Evolutionary conservation across 192 early-diverging fungal species (phyloP).

Genomic region (Backusella mclennaniae): DNA sequence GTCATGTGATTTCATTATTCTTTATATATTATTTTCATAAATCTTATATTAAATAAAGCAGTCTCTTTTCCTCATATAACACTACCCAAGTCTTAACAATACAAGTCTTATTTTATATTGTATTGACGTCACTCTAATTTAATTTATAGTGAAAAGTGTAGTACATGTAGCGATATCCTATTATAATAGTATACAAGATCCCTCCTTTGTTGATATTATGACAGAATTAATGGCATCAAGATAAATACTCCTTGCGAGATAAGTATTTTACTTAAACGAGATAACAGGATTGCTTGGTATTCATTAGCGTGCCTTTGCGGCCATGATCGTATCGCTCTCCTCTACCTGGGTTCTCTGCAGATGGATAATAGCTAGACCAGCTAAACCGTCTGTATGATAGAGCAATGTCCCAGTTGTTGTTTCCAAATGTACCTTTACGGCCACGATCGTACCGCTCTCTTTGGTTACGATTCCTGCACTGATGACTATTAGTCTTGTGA

Average conservation of each 20-base stretch:
- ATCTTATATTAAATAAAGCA: too few relatives aligned
- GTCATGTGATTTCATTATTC: too few relatives aligned
- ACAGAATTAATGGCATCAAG: constrained; percentile 11
- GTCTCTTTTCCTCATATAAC: too few relatives aligned
- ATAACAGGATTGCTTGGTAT: constrained; percentile 10
- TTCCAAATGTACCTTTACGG: constrained; percentile 6
- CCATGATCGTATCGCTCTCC: constrained; percentile 11
- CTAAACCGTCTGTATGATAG: constrained; percentile 3
- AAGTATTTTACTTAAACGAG: constrained; percentile 9
- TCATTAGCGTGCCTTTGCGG: constrained; percentile 7
- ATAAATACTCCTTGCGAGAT: constrained; percentile 7
- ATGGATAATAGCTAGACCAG: constrained; percentile 3
- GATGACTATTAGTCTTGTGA: constrained; percentile 11
- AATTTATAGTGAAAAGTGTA: too few relatives aligned
- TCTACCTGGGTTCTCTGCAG: background rate
- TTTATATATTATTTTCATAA: too few relatives aligned
- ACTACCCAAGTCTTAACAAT: too few relatives aligned
- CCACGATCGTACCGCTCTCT: constrained; percentile 8
- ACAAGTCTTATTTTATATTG: too few relatives aligned
- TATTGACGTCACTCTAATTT: too few relatives aligned
- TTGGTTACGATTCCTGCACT: constrained; percentile 5
- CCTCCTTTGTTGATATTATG: constrained; percentile 12
- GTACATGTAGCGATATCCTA: too few relatives aligned
- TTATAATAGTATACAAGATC: constrained; percentile 12
- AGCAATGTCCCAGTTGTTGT: background rate